Evolutionary conservation across 768 basidiomycete species (phyloP), one percentile per base, ranked within the genome.

Genomic region (Termitomyces sp.): DNA sequence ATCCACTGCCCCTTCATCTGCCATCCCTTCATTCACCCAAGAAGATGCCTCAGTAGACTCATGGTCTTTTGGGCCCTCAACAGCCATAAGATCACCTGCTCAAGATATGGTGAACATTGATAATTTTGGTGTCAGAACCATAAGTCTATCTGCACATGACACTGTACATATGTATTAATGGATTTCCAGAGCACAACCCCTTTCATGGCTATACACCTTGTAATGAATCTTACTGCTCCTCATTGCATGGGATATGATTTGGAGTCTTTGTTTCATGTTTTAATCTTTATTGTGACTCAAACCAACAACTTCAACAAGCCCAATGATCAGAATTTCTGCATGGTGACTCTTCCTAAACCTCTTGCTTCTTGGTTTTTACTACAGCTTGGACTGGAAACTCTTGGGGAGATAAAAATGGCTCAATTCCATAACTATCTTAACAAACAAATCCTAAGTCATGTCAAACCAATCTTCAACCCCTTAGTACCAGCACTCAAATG

Each of bases 211-310:
- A 50, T 50, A 31, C 49, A 50, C 17, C 17, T 50, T 0, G 17
- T 50, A 5, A 50, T 50, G 14, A 50, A 50, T 50, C 14, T 32
- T 50, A 31, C 12, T 10, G 49, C 49, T 10, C 5, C 29, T 50
- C 49, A 64, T 32, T 43, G 42, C 15, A 12, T 56, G 5, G 54
- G 53, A 55, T 55, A 43, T 42, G 53, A 55, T 31, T 31, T 55
- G 11, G 53, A 55, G 34, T 55, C 53, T 12, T 3, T 55, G 12
- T 55, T 40, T 8, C 12, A 40, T 55, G 53, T 55, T 36, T 11
- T 55, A 4, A 1, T 55, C 53, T 55, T 37, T 14, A 5, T 55
- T 9, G 38, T 55, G 2, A 29, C 53, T 15, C 38, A 42, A 36
- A 25, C 38, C 6, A 5, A 38, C 5, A 6, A 53, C 52, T 42